Percentiles rank a stretch among this genome's conserved stretches.
Conservation (phyloP, 1,139 yeast species). For the Meyerozyma carpophila region DNA sequence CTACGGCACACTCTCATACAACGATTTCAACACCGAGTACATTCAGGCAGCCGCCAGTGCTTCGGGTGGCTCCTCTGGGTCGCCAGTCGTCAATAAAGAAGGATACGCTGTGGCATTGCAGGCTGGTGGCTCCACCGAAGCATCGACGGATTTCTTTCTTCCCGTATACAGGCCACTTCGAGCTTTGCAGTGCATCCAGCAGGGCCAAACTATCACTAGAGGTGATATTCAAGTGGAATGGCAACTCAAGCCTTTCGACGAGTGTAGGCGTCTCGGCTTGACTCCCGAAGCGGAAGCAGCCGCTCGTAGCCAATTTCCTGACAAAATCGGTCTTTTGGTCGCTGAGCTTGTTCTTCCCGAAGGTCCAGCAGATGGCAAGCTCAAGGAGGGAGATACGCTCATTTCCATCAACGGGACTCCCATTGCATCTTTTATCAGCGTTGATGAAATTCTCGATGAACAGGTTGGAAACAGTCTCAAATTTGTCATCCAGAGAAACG, state of each 20-base stretch:
- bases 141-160: constrained; percentile 88
- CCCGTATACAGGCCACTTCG: constrained; percentile 82
- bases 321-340: constrained; percentile 73
- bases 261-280: constrained; percentile 82
- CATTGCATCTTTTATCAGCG: constrained; percentile 67
- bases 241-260: constrained; percentile 83
- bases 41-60: constrained; percentile 97
- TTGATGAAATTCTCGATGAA: constrained; percentile 80
- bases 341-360: constrained; percentile 81
- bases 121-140: constrained; percentile 90
- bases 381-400: constrained; percentile 83
- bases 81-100: constrained; percentile 86
- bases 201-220: constrained; percentile 52
- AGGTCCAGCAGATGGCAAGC: constrained; percentile 74
- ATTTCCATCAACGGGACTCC: constrained; percentile 64
- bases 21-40: constrained; percentile 92
- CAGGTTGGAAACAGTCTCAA: constrained; percentile 57
- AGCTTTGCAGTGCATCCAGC: constrained; percentile 72
- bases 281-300: constrained; percentile 66
- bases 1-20: constrained; percentile 83
- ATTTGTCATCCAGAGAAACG: constrained; percentile 67
- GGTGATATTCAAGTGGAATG: constrained; percentile 87
- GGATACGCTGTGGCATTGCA: constrained; percentile 89
- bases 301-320: constrained; percentile 69
- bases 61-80: constrained; percentile 93